Conservation (phyloP, 495 filamentous ascomycete species). For the Cudoniella acicularis region DNA sequence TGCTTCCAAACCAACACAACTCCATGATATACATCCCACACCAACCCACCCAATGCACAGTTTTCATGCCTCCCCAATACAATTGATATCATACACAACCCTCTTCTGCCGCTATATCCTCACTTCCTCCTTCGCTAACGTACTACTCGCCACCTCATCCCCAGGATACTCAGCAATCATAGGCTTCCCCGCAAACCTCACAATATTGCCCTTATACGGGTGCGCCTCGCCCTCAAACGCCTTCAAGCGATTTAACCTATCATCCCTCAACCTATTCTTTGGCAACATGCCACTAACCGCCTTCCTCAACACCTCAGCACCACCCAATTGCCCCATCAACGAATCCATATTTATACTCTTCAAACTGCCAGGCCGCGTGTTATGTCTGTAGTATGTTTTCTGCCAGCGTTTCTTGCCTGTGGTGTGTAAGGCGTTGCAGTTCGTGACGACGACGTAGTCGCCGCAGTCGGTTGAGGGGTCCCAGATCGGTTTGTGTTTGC, state of each 20-base stretch:
- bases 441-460: conserved; percentile 93
- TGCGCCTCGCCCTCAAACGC: conserved; percentile 88
- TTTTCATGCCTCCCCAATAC: not conserved
- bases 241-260: conserved; percentile 84
- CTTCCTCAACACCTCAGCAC: conserved; percentile 86
- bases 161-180: conserved; percentile 16
- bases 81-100: conserved; percentile 10
- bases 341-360: conserved; percentile 89
- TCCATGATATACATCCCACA: not conserved
- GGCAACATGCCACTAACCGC: conserved; percentile 96
- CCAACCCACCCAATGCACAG: not conserved
- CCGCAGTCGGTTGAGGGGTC: conserved; percentile 96
- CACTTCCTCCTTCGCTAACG: conserved; percentile 5
- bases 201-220: conserved; percentile 85
- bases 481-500: conserved; percentile 98
- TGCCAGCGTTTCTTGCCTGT: conserved; percentile 90
- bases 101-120: conserved; percentile 9
- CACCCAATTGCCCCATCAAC: conserved; percentile 91
- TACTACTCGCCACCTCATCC: conserved; percentile 7
- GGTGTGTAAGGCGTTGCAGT: conserved; percentile 79
- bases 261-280: conserved; percentile 88
- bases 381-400: conserved; percentile 94
- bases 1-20: not conserved
- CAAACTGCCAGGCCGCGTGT: conserved; percentile 81
- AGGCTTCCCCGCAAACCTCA: conserved; percentile 57